Evolutionary conservation across 1,284 basidiomycete genomes (phyloP).

Genomic region (Phellopilus nigrolimitatus): DNA sequence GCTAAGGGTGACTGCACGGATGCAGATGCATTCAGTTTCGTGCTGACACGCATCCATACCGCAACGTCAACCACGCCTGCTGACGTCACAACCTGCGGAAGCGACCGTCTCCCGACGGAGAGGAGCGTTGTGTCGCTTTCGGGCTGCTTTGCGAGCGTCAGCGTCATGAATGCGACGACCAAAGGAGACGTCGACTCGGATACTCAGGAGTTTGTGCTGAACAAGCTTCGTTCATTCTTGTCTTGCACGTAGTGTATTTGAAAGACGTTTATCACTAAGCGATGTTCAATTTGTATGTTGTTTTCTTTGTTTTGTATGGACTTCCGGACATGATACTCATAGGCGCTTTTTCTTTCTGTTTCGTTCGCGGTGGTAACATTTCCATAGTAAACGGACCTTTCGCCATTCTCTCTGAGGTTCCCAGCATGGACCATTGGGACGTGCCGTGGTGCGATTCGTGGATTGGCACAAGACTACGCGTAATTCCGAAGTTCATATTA

Average conservation of each 20-base stretch:
- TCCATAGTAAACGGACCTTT: too few relatives aligned
- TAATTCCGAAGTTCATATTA: too few relatives aligned
- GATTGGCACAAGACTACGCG: too few relatives aligned
- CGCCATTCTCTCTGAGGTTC: too few relatives aligned
- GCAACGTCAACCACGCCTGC: slow-evolving; percentile 22
- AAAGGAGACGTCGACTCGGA: slow-evolving; percentile 39
- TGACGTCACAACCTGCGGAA: slow-evolving; percentile 36
- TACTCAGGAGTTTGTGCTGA: slow-evolving; percentile 37
- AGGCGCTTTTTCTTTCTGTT: too few relatives aligned
- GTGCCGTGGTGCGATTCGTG: too few relatives aligned
- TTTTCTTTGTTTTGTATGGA: too few relatives aligned
- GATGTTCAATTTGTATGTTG: too few relatives aligned
- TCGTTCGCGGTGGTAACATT: too few relatives aligned
- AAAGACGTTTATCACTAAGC: too few relatives aligned
- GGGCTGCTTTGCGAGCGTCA: slow-evolving; percentile 44
- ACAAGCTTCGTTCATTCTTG: slow-evolving; percentile 33
- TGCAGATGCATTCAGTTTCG: slow-evolving; percentile 37
- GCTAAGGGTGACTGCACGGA: slow-evolving; percentile 34
- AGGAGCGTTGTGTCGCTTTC: slow-evolving; percentile 30
- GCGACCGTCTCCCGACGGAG: slow-evolving; percentile 37
- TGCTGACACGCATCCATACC: slow-evolving; percentile 23
- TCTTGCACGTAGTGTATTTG: slow-evolving; percentile 22
- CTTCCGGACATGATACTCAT: too few relatives aligned
- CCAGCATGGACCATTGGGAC: too few relatives aligned
- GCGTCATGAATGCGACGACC: slow-evolving; percentile 41